These are phyloP conservation scores for Phytophthora pisi DNA, from an alignment of 352 stramenopile genomes.

Conservation along the genomic window DNA sequence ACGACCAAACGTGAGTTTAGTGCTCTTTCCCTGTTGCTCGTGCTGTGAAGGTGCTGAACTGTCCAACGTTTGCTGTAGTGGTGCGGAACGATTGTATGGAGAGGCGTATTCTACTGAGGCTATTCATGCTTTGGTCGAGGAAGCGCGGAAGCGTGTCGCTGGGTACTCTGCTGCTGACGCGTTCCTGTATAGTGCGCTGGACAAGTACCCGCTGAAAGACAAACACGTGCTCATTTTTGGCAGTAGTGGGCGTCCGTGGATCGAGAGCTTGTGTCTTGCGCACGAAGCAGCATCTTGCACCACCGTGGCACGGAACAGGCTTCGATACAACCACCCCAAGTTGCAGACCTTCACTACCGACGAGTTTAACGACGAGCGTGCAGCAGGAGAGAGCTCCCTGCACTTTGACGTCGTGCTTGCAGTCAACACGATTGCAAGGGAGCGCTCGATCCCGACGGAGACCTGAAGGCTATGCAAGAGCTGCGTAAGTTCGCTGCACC, in stretches of 20 bases:
- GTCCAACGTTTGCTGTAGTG: not conserved
- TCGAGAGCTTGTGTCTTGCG: conserved; percentile 42
- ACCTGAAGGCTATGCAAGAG: conserved; percentile 57
- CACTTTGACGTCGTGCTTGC: conserved; percentile 43
- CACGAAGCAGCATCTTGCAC: conserved; percentile 42
- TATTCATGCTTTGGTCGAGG: conserved; percentile 34
- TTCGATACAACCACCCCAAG: conserved; percentile 42
- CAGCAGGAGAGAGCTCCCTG: conserved; percentile 5
- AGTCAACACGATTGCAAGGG: conserved; percentile 65
- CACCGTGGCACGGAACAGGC: conserved; percentile 42
- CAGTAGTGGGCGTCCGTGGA: conserved; percentile 43
- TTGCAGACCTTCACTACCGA: conserved; percentile 40
- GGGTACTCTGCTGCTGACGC: conserved; percentile 20
- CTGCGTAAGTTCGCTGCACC: conserved; percentile 32
- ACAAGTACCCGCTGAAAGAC: conserved; percentile 31
- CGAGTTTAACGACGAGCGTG: conserved; percentile 30
- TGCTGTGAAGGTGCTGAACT: not conserved
- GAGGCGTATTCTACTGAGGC: not conserved
- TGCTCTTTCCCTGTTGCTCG: not conserved
- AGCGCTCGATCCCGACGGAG: conserved; percentile 58
- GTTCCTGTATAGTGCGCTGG: conserved; percentile 30
- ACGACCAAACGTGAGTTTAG: conserved; percentile 38
- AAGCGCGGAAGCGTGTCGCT: not conserved
- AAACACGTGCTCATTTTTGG: conserved; percentile 50
- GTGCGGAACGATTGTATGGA: not conserved